A percentile compares a stretch with the other conserved stretches of the same genome.
Evolutionary conservation across 2,329 filamentous ascomycete genomes (phyloP).

Genomic region (Clonostachys rosea): DNA sequence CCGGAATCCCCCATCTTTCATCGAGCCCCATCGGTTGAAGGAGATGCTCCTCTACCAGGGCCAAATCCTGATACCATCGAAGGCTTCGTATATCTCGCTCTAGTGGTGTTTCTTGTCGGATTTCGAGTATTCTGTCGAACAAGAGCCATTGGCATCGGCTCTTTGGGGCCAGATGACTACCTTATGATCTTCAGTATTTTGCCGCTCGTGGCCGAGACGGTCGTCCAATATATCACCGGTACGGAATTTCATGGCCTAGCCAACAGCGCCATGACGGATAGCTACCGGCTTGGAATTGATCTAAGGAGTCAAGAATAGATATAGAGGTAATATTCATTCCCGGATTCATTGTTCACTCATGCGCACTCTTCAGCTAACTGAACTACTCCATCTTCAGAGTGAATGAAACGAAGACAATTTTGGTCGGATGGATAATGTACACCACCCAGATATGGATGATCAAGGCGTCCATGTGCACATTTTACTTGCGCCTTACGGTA

Average conservation of each 20-base stretch:
- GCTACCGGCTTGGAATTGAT: constrained; percentile 1
- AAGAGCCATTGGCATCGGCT: background rate
- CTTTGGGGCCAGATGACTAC: background rate
- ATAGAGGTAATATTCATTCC: no score
- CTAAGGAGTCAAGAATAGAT: background rate
- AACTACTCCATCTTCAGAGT: constrained; percentile 7
- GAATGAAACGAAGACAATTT: constrained; percentile 25
- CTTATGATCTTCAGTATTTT: constrained; percentile 1
- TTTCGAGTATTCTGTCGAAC: no score
- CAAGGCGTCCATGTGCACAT: constrained; percentile 14
- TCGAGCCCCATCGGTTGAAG: no score
- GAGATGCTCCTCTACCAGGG: no score
- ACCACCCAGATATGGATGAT: constrained; percentile 23
- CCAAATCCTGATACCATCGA: no score
- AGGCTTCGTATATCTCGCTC: no score
- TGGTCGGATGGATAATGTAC: constrained; percentile 22
- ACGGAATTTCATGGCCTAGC: constrained; percentile 1
- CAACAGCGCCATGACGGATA: constrained; percentile 4
- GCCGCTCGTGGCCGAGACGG: constrained; percentile 1
- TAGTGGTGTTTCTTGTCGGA: no score
- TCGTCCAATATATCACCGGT: background rate
- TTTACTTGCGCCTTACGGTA: constrained; percentile 1
- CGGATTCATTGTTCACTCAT: no score
- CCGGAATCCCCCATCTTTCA: no score
- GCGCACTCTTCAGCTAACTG: no score